Evolutionary conservation across 1,139 yeast genomes (phyloP).

Genomic region (Nakaseomyces delphensis): DNA sequence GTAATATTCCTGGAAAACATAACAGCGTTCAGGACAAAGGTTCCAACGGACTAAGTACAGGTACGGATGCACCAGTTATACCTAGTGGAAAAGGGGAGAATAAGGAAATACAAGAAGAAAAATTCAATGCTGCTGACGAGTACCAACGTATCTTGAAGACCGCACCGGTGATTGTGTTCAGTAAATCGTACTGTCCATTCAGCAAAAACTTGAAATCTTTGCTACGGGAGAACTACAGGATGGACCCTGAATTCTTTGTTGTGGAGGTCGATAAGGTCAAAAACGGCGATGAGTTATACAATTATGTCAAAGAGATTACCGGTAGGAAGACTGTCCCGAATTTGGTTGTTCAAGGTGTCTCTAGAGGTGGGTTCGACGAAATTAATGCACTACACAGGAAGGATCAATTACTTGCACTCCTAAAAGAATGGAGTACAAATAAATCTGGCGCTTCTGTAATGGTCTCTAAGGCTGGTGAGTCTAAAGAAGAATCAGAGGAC

Average conservation of each 20-base stretch:
- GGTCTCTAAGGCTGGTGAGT: not conserved
- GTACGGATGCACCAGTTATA: constrained; percentile 5
- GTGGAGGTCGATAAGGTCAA: constrained; percentile 75
- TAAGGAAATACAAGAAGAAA: constrained; percentile 19
- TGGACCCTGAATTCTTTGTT: constrained; percentile 62
- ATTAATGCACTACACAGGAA: constrained; percentile 47
- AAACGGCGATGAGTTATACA: constrained; percentile 52
- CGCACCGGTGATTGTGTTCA: constrained; percentile 62
- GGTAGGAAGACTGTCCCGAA: constrained; percentile 66
- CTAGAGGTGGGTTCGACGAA: constrained; percentile 73
- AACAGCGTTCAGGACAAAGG: not conserved
- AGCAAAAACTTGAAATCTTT: constrained; percentile 61
- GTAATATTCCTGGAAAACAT: not conserved
- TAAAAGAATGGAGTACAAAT: constrained; percentile 12
- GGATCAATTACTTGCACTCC: constrained; percentile 9
- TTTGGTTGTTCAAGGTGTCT: constrained; percentile 48
- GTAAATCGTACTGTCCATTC: constrained; percentile 64
- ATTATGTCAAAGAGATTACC: constrained; percentile 43
- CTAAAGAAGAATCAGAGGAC: too few relatives aligned
- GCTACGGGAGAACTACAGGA: constrained; percentile 50
- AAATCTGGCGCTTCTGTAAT: not conserved
- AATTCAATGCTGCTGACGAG: constrained; percentile 57
- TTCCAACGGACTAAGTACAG: constrained; percentile 4
- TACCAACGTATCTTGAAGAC: constrained; percentile 42
- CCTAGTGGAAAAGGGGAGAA: constrained; percentile 13